These are phyloP conservation scores for Cyclostephanos invisitatus DNA, from an alignment of 108 stramenopile species.

Conservation along the genomic window DNA sequence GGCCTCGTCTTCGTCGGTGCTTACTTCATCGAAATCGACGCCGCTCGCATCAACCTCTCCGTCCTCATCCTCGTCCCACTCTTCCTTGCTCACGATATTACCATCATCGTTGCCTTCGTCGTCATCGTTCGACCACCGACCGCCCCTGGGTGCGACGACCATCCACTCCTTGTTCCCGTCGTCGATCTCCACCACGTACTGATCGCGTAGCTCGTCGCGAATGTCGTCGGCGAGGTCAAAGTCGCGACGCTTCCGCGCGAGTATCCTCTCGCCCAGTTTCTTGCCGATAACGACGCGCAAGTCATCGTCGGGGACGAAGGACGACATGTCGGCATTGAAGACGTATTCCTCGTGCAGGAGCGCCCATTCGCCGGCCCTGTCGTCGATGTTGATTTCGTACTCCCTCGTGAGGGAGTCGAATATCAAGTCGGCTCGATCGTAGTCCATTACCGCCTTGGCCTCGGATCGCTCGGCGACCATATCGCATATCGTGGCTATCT, in stretches of 20 bases:
- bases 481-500: constrained; percentile 23
- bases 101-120: constrained; percentile 15
- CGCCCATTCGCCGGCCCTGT: constrained; percentile 42
- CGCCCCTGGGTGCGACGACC: constrained; percentile 29
- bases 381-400: constrained; percentile 54
- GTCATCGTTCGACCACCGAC: constrained; percentile 29
- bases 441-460: constrained; percentile 43
- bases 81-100: constrained; percentile 35
- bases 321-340: constrained; percentile 25
- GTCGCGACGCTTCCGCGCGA: constrained; percentile 52
- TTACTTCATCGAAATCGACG: constrained; percentile 9
- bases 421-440: constrained; percentile 52
- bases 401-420: constrained; percentile 33
- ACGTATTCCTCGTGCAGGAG: constrained; percentile 37
- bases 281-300: constrained; percentile 22
- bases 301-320: constrained; percentile 35
- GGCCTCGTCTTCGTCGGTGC: constrained; percentile 3
- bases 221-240: constrained; percentile 65
- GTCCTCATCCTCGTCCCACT: constrained; percentile 30
- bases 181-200: constrained; percentile 55
- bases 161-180: constrained; percentile 58
- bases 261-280: constrained; percentile 50
- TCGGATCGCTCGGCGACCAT: constrained; percentile 40
- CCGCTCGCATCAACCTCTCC: constrained; percentile 8
- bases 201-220: constrained; percentile 47